Conservation (phyloP, 108 stramenopile species). For the Epipyxis sp. region DNA sequence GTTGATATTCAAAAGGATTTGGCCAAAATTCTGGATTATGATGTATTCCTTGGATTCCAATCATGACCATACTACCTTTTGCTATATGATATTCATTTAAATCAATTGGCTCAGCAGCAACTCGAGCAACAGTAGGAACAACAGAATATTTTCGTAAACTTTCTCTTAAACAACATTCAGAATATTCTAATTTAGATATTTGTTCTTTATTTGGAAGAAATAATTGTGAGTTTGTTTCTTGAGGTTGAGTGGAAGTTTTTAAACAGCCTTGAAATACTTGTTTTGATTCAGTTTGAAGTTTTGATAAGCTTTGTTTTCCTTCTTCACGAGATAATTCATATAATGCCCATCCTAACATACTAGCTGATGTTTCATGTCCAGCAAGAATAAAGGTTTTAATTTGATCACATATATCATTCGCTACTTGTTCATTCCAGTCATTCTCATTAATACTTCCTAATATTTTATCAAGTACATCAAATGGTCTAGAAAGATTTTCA, state of each 20-base stretch:
- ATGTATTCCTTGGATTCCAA: conserved; percentile 53
- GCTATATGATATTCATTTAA: conserved; percentile 41
- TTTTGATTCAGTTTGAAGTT: conserved; percentile 43
- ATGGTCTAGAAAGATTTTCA: background rate
- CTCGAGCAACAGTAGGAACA: conserved; percentile 40
- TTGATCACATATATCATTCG: conserved; percentile 50
- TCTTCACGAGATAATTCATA: conserved; percentile 36
- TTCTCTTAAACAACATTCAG: conserved; percentile 52
- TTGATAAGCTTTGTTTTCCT: background rate
- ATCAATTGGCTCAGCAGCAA: conserved; percentile 30
- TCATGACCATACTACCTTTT: conserved; percentile 37
- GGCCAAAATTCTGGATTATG: conserved; percentile 52
- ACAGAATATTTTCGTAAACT: conserved; percentile 52
- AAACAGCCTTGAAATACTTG: conserved; percentile 33
- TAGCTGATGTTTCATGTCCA: conserved; percentile 58
- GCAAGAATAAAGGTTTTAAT: conserved; percentile 58
- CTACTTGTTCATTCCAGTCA: background rate
- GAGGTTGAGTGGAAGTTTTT: background rate
- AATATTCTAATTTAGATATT: conserved; percentile 37
- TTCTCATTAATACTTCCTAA: background rate
- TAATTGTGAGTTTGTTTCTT: background rate
- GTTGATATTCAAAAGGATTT: conserved; percentile 38
- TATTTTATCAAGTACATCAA: conserved; percentile 38
- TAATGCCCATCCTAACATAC: conserved; percentile 58
- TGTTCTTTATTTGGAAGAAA: conserved; percentile 39